Evolutionary conservation across 495 filamentous ascomycete species (phyloP).

Genomic region (Hypoxylon fragiforme): DNA sequence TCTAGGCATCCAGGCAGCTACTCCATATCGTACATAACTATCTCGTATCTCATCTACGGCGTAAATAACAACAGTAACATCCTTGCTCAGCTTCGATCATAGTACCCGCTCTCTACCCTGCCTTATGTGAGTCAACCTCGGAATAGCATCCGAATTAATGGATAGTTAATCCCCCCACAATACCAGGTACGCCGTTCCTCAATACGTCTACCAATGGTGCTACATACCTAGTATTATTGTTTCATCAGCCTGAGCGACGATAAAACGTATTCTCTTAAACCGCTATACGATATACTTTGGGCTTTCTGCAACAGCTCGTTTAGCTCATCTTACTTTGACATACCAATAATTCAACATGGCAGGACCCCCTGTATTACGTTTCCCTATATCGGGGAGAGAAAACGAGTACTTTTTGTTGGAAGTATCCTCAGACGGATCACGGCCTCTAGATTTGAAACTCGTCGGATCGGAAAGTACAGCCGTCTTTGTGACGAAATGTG

Average conservation of each 20-base stretch:
- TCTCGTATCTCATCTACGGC: background rate
- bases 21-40: no score
- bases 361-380: conserved; percentile 27
- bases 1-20: no score
- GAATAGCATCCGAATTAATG: background rate
- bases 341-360: conserved; percentile 16
- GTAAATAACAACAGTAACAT: no score
- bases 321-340: background rate
- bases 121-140: background rate
- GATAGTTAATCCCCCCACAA: background rate
- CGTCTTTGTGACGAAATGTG: conserved; percentile 35
- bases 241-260: background rate
- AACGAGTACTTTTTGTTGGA: conserved; percentile 31
- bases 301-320: no score
- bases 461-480: conserved; percentile 37
- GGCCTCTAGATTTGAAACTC: conserved; percentile 36
- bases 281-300: no score
- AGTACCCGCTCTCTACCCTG: background rate
- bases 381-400: conserved; percentile 33
- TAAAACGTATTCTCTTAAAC: background rate
- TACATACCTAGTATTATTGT: background rate
- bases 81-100: conserved; percentile 1
- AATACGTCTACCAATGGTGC: background rate
- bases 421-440: conserved; percentile 30
- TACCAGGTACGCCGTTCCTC: background rate